These are phyloP conservation scores for Camelina hispida DNA, from an alignment of 345 rosid species.

Conservation along the genomic window DNA sequence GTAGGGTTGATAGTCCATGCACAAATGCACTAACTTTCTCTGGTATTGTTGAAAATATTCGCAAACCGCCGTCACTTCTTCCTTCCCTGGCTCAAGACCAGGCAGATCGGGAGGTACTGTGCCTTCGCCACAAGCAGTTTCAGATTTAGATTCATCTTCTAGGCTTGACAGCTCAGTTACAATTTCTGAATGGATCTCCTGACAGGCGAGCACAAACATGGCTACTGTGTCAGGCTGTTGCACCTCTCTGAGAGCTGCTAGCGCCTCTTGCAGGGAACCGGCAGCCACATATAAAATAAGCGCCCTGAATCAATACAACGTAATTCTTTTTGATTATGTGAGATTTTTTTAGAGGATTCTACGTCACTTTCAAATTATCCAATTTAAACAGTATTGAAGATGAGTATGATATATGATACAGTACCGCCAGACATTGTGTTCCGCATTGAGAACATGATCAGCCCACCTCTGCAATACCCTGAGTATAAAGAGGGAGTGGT, in stretches of 20 bases:
- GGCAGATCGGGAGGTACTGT: constrained; percentile 51
- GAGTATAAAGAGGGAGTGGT: constrained; percentile 23
- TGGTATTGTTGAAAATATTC: constrained; percentile 91
- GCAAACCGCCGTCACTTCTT: constrained; percentile 77
- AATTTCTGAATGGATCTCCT: constrained; percentile 69
- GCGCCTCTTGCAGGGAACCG: constrained; percentile 87
- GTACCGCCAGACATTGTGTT: constrained; percentile 97
- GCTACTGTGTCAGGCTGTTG: constrained; percentile 93
- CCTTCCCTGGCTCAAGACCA: constrained; percentile 70
- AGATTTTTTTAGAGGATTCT: constrained; percentile 10
- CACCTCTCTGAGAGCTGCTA: constrained; percentile 81
- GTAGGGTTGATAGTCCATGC: constrained; percentile 86
- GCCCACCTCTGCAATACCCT: constrained; percentile 98
- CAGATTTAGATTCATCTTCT: constrained; percentile 58
- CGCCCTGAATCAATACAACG: constrained; percentile 60
- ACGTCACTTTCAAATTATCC: background rate
- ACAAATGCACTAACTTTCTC: constrained; percentile 86
- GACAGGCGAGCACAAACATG: constrained; percentile 90
- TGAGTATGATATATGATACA: constrained; percentile 11
- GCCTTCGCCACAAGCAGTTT: constrained; percentile 35
- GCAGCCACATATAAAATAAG: constrained; percentile 88
- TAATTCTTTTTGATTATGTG: constrained; percentile 7
- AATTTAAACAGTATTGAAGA: background rate
- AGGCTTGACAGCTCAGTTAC: constrained; percentile 46
- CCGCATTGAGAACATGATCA: constrained; percentile 71